phyloP scores from a whole-genome alignment of 2,329 filamentous ascomycete genomes.

The Neophaeococcomyces aloes region DNA sequence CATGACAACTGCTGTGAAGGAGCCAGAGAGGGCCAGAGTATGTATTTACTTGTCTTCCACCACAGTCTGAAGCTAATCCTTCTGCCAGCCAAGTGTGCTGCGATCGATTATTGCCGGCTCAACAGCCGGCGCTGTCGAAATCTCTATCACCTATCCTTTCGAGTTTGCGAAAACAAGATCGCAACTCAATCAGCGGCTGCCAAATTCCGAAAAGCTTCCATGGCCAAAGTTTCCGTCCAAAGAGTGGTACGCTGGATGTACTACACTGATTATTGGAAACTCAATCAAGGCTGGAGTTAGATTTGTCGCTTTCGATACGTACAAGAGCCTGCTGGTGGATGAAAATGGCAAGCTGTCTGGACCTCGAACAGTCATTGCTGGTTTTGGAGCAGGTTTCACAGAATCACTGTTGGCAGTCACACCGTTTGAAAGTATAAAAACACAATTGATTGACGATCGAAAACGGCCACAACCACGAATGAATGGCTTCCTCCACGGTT shows the following conservation, averaged over 20 bases:
- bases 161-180: constrained; percentile 95
- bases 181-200: constrained; percentile 77
- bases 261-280: constrained; percentile 92
- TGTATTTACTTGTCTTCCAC: not conserved
- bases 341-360: constrained; percentile 80
- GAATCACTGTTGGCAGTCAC: constrained; percentile 90
- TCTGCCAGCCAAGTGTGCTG: constrained; percentile 58
- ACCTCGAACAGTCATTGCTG: constrained; percentile 80
- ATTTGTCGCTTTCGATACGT: constrained; percentile 93
- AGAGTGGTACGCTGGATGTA: constrained; percentile 98
- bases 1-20: constrained; percentile 6
- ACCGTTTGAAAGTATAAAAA: constrained; percentile 97
- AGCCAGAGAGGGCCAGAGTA: constrained; percentile 4
- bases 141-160: constrained; percentile 87
- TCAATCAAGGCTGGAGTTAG: constrained; percentile 91
- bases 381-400: constrained; percentile 88
- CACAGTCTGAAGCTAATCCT: not conserved
- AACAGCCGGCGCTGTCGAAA: constrained; percentile 89
- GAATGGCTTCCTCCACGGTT: constrained; percentile 84
- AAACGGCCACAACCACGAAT: constrained; percentile 78
- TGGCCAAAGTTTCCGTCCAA: constrained; percentile 78
- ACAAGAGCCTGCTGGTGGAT: constrained; percentile 73
- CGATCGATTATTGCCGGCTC: constrained; percentile 87
- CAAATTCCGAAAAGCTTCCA: constrained; percentile 74
- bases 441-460: constrained; percentile 92